Percentiles rank a stretch among this genome's conserved stretches.
These are phyloP conservation scores for Echinosophora koreensis DNA, from an alignment of 306 rosid species.

Conservation along the genomic window DNA sequence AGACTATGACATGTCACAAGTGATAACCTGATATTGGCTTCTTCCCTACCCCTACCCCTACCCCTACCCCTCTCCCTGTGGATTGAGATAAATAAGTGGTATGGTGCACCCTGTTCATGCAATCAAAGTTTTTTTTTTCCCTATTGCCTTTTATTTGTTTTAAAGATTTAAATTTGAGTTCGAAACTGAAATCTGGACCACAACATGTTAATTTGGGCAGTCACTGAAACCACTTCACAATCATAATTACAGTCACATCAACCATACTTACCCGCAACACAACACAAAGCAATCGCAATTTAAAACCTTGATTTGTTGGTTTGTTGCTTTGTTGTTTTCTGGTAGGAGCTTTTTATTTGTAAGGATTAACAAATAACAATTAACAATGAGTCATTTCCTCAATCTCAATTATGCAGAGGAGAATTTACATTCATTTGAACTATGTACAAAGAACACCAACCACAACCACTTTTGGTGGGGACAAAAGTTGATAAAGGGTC, in stretches of 20 bases:
- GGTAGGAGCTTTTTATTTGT: not conserved
- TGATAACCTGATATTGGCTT: not conserved
- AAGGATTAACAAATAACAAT: not conserved
- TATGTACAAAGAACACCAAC: conserved; percentile 42
- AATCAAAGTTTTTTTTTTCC: not conserved
- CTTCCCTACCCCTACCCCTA: not conserved
- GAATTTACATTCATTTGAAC: conserved; percentile 15
- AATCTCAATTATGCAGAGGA: conserved; percentile 36
- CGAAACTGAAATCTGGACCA: no score
- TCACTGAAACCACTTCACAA: no score
- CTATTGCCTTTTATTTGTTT: not conserved
- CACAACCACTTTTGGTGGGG: conserved; percentile 22
- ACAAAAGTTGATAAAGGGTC: not conserved
- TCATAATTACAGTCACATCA: no score
- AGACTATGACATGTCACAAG: not conserved
- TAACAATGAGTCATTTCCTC: conserved; percentile 8
- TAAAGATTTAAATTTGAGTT: no score
- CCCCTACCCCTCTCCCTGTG: no score
- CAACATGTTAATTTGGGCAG: no score
- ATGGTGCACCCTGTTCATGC: not conserved
- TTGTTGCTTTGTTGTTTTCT: not conserved
- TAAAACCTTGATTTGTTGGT: no score
- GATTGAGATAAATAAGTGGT: not conserved
- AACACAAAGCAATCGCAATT: no score
- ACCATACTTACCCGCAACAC: no score